Conservation (phyloP, 768 basidiomycete genomes). For the Rhizopogon sp. region DNA sequence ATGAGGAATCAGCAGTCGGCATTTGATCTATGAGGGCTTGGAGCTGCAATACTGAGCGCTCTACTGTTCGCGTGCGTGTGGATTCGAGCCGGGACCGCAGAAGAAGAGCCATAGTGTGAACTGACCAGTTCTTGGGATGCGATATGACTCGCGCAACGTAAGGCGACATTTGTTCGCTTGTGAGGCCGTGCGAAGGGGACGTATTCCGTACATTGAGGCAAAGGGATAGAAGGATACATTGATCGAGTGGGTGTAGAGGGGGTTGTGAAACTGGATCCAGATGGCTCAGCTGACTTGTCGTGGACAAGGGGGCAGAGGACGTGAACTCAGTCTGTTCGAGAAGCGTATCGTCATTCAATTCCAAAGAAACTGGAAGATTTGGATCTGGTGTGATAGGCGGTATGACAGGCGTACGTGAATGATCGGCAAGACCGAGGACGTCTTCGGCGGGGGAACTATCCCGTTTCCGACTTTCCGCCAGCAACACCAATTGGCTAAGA, state of each 20-base stretch:
- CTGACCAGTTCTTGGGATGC: slow-evolving; percentile 91
- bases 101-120: slow-evolving; percentile 95
- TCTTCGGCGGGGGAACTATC: slow-evolving; percentile 14
- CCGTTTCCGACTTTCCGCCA: slow-evolving; percentile 77
- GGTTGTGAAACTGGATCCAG: slow-evolving; percentile 84
- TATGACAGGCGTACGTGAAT: slow-evolving; percentile 7
- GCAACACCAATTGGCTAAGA: slow-evolving; percentile 84
- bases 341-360: slow-evolving; percentile 92
- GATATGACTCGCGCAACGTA: slow-evolving; percentile 87
- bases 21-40: slow-evolving; percentile 97
- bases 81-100: slow-evolving; percentile 91
- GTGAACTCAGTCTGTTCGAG: slow-evolving; percentile 93
- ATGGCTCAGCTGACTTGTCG: slow-evolving; percentile 49
- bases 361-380: slow-evolving; percentile 70
- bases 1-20: slow-evolving; percentile 76
- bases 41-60: slow-evolving; percentile 87
- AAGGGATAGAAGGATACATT: slow-evolving; percentile 85
- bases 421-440: slow-evolving; percentile 4
- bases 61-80: slow-evolving; percentile 84
- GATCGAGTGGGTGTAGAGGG: slow-evolving; percentile 86
- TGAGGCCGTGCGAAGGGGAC: slow-evolving; percentile 86
- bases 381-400: slow-evolving; percentile 3
- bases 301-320: slow-evolving; percentile 51
- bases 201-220: slow-evolving; percentile 89
- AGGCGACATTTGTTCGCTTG: slow-evolving; percentile 86